Evolutionary conservation across 495 filamentous ascomycete genomes (phyloP), one percentile per base, ranked within the genome.

Genomic region (Filosporella fistucella): DNA sequence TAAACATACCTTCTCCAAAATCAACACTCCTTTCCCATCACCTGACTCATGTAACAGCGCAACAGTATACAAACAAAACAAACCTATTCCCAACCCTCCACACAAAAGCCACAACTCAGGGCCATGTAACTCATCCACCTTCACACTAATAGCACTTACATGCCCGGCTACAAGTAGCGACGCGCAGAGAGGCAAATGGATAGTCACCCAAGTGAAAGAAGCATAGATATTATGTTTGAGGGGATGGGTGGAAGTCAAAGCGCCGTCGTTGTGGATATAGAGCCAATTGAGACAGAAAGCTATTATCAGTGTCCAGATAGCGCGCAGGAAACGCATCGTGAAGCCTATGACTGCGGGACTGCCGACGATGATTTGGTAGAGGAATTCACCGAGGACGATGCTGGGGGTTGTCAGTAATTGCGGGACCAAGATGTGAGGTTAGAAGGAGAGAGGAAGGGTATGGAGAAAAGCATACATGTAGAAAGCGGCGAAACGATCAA

Each of bases 321-420:
- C 66, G 8, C 65, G 55, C 1, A 70, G 45, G 18, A 67, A 54
- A 3, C 61, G 42, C n/a, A 60, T 33, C 34, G 61, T 69, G 24
- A 73, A 54, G 1, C 66, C 45, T 3, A 69, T 43, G 1, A 61
- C 68, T 0, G 66, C 65, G 28, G 64, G 61, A 1, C 55, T 63
- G 1, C 61, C 64, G 12, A 69, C 67, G 30, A 74, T 55, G n/a
- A 71, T 67, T 28, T 60, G 49, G 35, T 73, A 69, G 2, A 73
- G 57, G 30, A 67, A 73, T 45, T 76, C 72, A 29, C 72, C 71
- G 7, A 76, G 59, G 0, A 67, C 68, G 35, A 76, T 72, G 53
- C n/a, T n/a, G n/a, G n/a, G n/a, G n/a, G n/a, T n/a, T n/a, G n/a
- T n/a, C n/a, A n/a, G n/a, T n/a, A n/a, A n/a, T n/a, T n/a, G n/a